Evolutionary conservation across 768 basidiomycete species (phyloP).

Genomic region (Boletus reticulatus): DNA sequence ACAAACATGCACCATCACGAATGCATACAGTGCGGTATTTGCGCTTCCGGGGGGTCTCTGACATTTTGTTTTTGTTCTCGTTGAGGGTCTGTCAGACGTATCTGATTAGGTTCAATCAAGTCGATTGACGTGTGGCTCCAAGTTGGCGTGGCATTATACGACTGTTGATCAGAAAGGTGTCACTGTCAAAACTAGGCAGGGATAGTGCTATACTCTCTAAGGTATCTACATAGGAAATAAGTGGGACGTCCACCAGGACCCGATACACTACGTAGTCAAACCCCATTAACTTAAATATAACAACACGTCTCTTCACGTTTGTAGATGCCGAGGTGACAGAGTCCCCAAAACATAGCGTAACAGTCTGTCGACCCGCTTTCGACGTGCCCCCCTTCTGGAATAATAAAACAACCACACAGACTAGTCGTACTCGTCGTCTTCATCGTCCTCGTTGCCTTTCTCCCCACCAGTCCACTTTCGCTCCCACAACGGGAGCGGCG

Average conservation of each 20-base stretch:
- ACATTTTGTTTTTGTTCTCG: conserved; percentile 12
- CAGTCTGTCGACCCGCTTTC: neutral
- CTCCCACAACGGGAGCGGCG: conserved; percentile 63
- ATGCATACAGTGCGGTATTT: conserved; percentile 50
- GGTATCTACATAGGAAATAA: conserved; percentile 20
- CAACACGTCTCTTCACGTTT: conserved; percentile 5
- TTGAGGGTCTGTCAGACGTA: neutral
- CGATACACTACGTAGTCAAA: conserved; percentile 6
- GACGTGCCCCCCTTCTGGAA: neutral
- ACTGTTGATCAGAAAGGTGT: no score
- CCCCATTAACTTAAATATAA: conserved; percentile 31
- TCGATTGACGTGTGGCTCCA: neutral
- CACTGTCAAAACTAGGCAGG: no score
- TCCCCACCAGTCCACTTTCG: conserved; percentile 80
- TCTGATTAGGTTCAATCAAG: neutral
- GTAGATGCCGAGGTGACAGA: conserved; percentile 1
- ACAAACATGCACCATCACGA: neutral
- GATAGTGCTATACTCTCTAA: conserved; percentile 1
- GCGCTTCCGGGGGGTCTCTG: conserved; percentile 37
- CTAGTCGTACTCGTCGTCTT: conserved; percentile 47
- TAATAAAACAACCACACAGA: neutral
- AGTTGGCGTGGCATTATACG: neutral
- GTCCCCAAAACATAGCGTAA: neutral
- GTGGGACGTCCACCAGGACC: conserved; percentile 2
- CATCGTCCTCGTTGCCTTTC: conserved; percentile 45